These are phyloP conservation scores for Aplosporella prunicola DNA, from an alignment of 2,329 filamentous ascomycete species.

Conservation along the genomic window DNA sequence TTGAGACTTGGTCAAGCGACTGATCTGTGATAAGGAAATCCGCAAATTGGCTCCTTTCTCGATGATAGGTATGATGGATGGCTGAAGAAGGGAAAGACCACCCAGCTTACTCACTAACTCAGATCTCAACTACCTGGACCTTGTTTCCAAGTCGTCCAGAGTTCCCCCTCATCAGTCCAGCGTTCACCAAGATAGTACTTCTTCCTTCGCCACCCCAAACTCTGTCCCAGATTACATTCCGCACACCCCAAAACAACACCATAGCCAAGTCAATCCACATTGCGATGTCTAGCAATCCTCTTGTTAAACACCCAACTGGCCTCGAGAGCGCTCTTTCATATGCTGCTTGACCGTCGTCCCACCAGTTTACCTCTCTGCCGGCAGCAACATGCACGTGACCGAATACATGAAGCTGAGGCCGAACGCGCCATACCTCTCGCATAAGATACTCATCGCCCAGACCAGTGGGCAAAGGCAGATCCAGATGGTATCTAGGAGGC, in stretches of 20 bases:
- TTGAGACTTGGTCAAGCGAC: not conserved
- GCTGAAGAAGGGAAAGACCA: no score
- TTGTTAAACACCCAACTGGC: slow-evolving; percentile 25
- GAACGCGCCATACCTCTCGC: slow-evolving; percentile 60
- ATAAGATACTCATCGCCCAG: slow-evolving; percentile 65
- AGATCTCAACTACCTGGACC: slow-evolving; percentile 34
- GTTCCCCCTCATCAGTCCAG: slow-evolving; percentile 43
- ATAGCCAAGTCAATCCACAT: slow-evolving; percentile 44
- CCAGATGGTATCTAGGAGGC: slow-evolving; percentile 63
- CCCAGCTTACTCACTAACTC: not conserved
- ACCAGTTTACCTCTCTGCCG: slow-evolving; percentile 60
- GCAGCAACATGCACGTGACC: slow-evolving; percentile 74
- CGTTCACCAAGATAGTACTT: slow-evolving; percentile 51
- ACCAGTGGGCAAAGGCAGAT: slow-evolving; percentile 48
- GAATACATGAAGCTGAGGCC: slow-evolving; percentile 67
- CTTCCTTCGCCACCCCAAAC: slow-evolving; percentile 47
- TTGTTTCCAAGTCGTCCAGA: slow-evolving; percentile 40
- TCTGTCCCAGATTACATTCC: slow-evolving; percentile 50
- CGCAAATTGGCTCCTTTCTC: not conserved
- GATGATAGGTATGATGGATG: no score
- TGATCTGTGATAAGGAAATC: not conserved
- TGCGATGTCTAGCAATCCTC: slow-evolving; percentile 27
- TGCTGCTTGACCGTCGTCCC: slow-evolving; percentile 61
- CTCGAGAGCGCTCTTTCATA: slow-evolving; percentile 56
- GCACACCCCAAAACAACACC: slow-evolving; percentile 44